Evolutionary conservation across 768 basidiomycete genomes (phyloP).

Genomic region (Exsudoporus frostii): DNA sequence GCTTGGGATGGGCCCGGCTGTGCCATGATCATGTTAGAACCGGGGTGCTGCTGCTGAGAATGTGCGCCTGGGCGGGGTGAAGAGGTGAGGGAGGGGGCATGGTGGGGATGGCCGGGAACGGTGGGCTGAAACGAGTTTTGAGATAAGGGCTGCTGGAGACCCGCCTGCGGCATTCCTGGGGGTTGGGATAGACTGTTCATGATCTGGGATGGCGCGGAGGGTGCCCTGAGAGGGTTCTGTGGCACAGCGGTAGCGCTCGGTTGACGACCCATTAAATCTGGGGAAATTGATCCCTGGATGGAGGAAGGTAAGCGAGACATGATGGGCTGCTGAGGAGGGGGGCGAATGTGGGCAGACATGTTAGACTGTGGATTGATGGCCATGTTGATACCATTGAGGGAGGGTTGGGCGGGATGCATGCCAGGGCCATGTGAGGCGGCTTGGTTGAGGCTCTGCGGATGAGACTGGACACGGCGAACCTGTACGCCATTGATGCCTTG

Average conservation of each 20-base stretch:
- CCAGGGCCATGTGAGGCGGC: conserved; percentile 33
- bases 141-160: conserved; percentile 29
- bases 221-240: conserved; percentile 41
- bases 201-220: conserved; percentile 44
- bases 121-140: conserved; percentile 30
- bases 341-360: conserved; percentile 38
- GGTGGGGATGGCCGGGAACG: conserved; percentile 29
- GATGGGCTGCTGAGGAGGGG: conserved; percentile 36
- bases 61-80: conserved; percentile 31
- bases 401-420: conserved; percentile 36
- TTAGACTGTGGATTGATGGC: conserved; percentile 42
- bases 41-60: conserved; percentile 27
- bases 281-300: conserved; percentile 38
- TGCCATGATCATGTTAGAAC: conserved; percentile 29
- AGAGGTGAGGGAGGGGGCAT: conserved; percentile 27
- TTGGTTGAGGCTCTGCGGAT: conserved; percentile 48
- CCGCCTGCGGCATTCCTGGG: conserved; percentile 29
- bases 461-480: conserved; percentile 56
- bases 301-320: conserved; percentile 31
- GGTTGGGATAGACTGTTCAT: conserved; percentile 45
- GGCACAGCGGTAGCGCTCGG: conserved; percentile 38
- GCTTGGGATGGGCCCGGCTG: conserved; percentile 31
- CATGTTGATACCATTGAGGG: conserved; percentile 39
- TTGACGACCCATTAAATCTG: conserved; percentile 44
- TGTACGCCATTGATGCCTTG: conserved; percentile 34